Evolutionary conservation across 495 filamentous ascomycete genomes (phyloP).

Genomic region (Paragyromitra xinjiangensis): DNA sequence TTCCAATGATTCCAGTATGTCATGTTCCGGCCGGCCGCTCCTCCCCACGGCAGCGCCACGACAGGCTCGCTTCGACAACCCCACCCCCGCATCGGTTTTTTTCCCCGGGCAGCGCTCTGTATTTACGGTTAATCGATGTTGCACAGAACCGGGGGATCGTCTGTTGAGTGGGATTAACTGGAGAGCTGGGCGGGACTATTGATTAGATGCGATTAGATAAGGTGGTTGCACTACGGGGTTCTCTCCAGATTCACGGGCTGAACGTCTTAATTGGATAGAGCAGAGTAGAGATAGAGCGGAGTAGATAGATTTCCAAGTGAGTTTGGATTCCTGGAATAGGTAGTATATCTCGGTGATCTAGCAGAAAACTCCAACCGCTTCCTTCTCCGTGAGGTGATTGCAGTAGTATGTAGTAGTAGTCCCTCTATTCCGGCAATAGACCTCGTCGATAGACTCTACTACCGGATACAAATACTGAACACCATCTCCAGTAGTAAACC

Average conservation of each 20-base stretch:
- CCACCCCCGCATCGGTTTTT: conserved; percentile 18
- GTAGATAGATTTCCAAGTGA: no score
- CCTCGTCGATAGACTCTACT: no score
- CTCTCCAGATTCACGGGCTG: no score
- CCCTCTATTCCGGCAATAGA: no score
- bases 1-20: neutral
- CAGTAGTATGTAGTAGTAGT: no score
- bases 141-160: conserved; percentile 6
- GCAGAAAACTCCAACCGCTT: neutral
- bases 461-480: neutral
- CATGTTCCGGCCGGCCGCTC: conserved; percentile 39
- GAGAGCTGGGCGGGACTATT: neutral
- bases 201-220: conserved; percentile 38
- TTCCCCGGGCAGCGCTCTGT: neutral
- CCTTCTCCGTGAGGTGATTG: neutral
- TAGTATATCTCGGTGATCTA: neutral
- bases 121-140: conserved; percentile 8
- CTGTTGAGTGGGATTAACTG: neutral
- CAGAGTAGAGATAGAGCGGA: no score
- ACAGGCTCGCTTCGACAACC: neutral
- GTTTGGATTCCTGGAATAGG: no score
- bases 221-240: neutral
- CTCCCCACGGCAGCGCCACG: conserved; percentile 18
- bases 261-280: no score
- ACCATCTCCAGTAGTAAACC: neutral